Conservation (phyloP, 2,329 filamentous ascomycete genomes). For the Pestalotiopsis sp. region DNA sequence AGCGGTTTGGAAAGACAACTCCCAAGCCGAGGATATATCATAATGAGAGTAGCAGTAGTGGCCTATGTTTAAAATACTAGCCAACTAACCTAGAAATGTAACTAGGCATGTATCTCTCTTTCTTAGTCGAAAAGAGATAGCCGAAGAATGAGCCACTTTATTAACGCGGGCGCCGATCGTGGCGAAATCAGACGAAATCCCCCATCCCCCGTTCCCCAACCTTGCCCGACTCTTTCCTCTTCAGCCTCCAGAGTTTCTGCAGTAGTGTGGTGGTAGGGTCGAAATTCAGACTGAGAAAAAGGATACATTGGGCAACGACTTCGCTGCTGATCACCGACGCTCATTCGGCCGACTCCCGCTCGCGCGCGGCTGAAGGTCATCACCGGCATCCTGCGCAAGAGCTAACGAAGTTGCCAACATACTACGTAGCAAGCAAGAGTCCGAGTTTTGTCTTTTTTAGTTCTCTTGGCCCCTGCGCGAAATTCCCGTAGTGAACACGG, state of each 20-base stretch:
- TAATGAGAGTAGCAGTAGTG: neutral
- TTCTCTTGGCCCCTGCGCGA: no score
- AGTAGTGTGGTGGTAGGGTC: neutral
- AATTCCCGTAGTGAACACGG: no score
- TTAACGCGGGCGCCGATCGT: neutral
- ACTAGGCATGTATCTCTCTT: neutral
- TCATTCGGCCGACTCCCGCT: constrained; percentile 1
- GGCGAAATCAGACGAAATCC: neutral
- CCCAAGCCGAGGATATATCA: neutral
- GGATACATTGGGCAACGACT: neutral
- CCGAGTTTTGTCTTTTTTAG: no score
- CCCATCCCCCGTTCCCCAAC: neutral
- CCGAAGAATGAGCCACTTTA: neutral
- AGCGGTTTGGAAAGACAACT: neutral
- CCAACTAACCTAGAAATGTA: neutral
- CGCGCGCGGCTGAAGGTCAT: constrained; percentile 4
- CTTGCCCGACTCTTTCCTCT: neutral
- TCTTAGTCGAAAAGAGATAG: neutral
- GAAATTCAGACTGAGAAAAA: neutral
- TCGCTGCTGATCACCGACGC: neutral
- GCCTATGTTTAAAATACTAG: neutral
- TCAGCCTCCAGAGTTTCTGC: neutral
- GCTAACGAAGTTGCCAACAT: no score
- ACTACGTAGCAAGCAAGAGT: no score
- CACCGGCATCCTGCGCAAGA: neutral